Evolutionary conservation across 1,284 basidiomycete genomes (phyloP).

Genomic region (Sutorius eximius): DNA sequence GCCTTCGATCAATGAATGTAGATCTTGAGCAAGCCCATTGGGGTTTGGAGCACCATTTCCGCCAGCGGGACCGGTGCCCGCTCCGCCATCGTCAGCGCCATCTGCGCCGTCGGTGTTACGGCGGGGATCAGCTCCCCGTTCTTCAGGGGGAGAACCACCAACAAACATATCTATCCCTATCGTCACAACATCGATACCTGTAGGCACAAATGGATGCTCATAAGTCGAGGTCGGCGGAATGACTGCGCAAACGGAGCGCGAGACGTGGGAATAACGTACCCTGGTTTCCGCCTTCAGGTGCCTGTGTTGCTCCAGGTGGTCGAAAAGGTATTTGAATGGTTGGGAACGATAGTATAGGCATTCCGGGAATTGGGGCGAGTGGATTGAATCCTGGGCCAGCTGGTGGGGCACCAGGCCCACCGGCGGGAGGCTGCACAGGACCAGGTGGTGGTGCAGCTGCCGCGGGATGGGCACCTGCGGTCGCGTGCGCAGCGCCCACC

Average conservation of each 20-base stretch:
- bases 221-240: constrained; percentile 23
- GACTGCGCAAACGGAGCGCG: constrained; percentile 5
- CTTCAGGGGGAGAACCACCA: constrained; percentile 15
- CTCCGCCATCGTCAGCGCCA: constrained; percentile 1
- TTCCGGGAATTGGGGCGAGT: constrained; percentile 21
- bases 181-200: constrained; percentile 29
- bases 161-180: constrained; percentile 36
- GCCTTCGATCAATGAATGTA: constrained; percentile 27
- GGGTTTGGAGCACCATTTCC: constrained; percentile 18
- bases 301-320: constrained; percentile 4
- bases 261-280: constrained; percentile 12
- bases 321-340: constrained; percentile 29
- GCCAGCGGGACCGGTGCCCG: constrained; percentile 12
- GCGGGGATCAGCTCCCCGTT: constrained; percentile 7
- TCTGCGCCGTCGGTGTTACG: constrained; percentile 8
- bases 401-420: constrained; percentile 13
- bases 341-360: constrained; percentile 32
- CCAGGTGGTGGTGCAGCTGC: constrained; percentile 4
- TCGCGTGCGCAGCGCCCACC: background rate
- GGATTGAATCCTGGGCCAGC: constrained; percentile 17
- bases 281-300: constrained; percentile 19
- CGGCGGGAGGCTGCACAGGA: constrained; percentile 1
- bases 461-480: constrained; percentile 1
- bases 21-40: constrained; percentile 23
- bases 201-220: constrained; percentile 1